Base-by-base conservation (phyloP, 176 grass and related monocot species). In the Coix lacrymajobi region DNA sequence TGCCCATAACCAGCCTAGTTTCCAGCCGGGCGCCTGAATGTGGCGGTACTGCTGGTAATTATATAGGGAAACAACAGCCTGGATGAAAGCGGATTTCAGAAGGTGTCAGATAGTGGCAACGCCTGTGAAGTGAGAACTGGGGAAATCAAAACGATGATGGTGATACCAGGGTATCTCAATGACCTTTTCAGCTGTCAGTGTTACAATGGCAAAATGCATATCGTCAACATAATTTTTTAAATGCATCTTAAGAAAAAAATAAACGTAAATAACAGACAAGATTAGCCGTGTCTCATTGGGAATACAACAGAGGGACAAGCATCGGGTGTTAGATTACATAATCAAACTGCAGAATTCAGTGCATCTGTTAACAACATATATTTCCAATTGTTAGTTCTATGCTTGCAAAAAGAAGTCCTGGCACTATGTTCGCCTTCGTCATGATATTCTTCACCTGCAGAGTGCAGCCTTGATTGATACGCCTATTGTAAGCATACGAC, bases 11-110 rank as follows among this genome's bases (percentile, higher is more conserved):
- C 94, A 97, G 5, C 89, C 89, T 2, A 97, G 84, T 32, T 84
- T 97, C 94, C 94, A 97, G 0, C 94, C 94, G 2, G 94, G 94
- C 1, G 78, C 26, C 69, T 93, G 89, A 49, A 97, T 97, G 60
- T 97, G 94, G 11, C 94, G 94, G 45, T 91, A 93, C 49, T 97
- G 91, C 56, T 97, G 94, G 78, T 87, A 93, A 45, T 97, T 97
- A 84, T 89, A 97, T 24, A 97, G 57, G 8, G 91, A 91, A 56
- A 89, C 89, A 52, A 93, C 87, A 37, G 86, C 94, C 94, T 97
- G 85, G 12, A 79, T 71, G 29, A 30, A 73, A 79, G 9, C 13
- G 11, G 8, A 44, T 33, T 76, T 80, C 40, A 49, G 17, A 74
- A 15, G 31, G 41, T 87, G 17, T 79, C 17, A 90, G 31, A 41